Conservation (phyloP, 345 rosid genomes). For the Raphanus sativus region DNA sequence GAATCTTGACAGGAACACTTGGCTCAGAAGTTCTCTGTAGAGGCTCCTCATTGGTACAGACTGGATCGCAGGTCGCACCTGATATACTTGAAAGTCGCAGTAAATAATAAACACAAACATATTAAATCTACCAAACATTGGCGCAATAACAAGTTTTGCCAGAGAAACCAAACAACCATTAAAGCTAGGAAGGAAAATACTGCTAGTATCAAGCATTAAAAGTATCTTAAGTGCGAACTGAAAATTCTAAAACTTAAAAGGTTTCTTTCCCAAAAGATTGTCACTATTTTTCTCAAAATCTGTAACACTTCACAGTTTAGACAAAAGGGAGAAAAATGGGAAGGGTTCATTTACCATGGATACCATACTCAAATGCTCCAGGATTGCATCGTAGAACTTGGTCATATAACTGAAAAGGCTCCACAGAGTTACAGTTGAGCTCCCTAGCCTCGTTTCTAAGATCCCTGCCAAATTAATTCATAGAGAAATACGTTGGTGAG, state of each 20-base stretch:
- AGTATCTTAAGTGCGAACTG: constrained; percentile 16
- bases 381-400: constrained; percentile 66
- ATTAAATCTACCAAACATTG: constrained; percentile 4
- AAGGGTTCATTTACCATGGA: constrained; percentile 68
- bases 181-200: constrained; percentile 17
- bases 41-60: constrained; percentile 44
- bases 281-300: constrained; percentile 2
- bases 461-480: constrained; percentile 50
- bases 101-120: constrained; percentile 51
- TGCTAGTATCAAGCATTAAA: constrained; percentile 28
- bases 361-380: constrained; percentile 79
- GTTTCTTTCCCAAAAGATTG: constrained; percentile 1
- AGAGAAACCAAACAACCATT: constrained; percentile 3
- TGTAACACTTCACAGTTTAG: constrained; percentile 1
- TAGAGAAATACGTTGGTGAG: not conserved
- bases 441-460: constrained; percentile 55
- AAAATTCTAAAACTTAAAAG: constrained; percentile 6
- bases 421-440: constrained; percentile 37
- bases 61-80: constrained; percentile 62
- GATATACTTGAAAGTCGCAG: constrained; percentile 66
- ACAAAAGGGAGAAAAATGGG: constrained; percentile 27
- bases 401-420: constrained; percentile 59
- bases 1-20: constrained; percentile 41
- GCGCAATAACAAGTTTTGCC: constrained; percentile 9
- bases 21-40: constrained; percentile 49